These are phyloP conservation scores for Fusarium xylarioides DNA, from an alignment of 2,329 filamentous ascomycete species.

Conservation along the genomic window DNA sequence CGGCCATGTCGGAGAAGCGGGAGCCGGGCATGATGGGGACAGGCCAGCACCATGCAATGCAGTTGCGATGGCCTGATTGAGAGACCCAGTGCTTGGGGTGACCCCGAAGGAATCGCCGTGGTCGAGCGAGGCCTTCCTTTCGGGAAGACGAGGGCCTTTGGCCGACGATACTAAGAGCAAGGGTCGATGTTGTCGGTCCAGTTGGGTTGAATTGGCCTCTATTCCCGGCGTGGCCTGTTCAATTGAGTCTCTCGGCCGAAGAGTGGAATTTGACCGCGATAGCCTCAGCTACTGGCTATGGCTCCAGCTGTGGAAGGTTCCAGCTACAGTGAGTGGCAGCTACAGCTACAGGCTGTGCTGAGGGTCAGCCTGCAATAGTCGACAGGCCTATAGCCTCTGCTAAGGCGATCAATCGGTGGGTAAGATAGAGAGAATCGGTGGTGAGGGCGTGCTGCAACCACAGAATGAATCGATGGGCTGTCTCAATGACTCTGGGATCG, in stretches of 20 bases:
- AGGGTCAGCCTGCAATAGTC: constrained; percentile 1
- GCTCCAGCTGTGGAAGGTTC: not conserved
- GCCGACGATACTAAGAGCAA: constrained; percentile 27
- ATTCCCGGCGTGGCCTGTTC: constrained; percentile 6
- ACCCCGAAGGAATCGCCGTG: constrained; percentile 36
- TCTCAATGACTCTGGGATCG: constrained; percentile 32
- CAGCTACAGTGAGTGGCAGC: not conserved
- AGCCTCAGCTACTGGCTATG: constrained; percentile 6
- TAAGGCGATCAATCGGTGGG: constrained; percentile 5
- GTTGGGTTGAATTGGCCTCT: constrained; percentile 17
- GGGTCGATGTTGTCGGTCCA: constrained; percentile 4
- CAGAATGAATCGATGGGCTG: constrained; percentile 17
- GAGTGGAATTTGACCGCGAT: constrained; percentile 25
- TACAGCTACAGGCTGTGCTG: constrained; percentile 1
- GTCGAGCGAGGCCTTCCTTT: constrained; percentile 35
- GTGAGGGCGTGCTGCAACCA: constrained; percentile 19
- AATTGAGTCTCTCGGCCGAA: constrained; percentile 8
- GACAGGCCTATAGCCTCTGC: constrained; percentile 15
- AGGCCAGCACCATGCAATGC: constrained; percentile 44
- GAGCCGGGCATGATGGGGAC: constrained; percentile 43
- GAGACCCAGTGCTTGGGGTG: constrained; percentile 33
- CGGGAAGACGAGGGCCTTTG: constrained; percentile 31
- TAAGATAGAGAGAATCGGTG: constrained; percentile 12
- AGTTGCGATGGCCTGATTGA: constrained; percentile 44
- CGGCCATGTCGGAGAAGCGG: constrained; percentile 49